These are phyloP conservation scores for Elsinoe arachidis DNA, from an alignment of 2,329 filamentous ascomycete species.

Conservation along the genomic window DNA sequence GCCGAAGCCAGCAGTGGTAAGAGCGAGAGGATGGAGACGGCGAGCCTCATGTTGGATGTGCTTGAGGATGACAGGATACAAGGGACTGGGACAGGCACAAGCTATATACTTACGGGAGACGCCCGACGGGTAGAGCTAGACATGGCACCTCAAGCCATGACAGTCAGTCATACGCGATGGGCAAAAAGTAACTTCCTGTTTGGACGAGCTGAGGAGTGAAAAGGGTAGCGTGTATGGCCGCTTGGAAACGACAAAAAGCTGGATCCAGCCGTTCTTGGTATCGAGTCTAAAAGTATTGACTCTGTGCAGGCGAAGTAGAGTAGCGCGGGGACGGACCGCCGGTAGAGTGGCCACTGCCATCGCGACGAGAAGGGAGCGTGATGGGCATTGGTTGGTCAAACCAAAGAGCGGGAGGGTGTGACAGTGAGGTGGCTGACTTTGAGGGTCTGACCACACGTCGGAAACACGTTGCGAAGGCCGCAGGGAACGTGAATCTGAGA, in stretches of 20 bases:
- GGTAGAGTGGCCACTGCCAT: background rate
- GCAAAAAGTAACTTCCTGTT: background rate
- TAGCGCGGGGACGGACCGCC: constrained; percentile 3
- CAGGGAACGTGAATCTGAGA: background rate
- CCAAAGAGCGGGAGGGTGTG: background rate
- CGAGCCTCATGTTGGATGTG: background rate
- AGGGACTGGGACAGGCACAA: background rate
- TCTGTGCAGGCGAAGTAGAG: background rate
- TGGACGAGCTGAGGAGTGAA: background rate
- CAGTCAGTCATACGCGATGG: background rate
- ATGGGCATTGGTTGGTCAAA: background rate
- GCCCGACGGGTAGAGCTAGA: background rate
- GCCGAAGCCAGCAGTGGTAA: background rate
- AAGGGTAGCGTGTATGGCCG: background rate
- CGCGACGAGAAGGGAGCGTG: background rate
- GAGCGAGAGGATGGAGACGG: background rate
- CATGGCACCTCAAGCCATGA: background rate
- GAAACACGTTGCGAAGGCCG: background rate
- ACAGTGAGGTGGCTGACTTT: background rate
- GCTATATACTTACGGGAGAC: background rate
- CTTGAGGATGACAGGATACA: background rate
- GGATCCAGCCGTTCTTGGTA: constrained; percentile 8
- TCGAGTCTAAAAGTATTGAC: background rate
- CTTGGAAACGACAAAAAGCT: background rate
- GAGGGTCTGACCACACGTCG: background rate